phyloP scores from a whole-genome alignment of 2,329 filamentous ascomycete genomes.

The Dothiorella sarmentorum region DNA sequence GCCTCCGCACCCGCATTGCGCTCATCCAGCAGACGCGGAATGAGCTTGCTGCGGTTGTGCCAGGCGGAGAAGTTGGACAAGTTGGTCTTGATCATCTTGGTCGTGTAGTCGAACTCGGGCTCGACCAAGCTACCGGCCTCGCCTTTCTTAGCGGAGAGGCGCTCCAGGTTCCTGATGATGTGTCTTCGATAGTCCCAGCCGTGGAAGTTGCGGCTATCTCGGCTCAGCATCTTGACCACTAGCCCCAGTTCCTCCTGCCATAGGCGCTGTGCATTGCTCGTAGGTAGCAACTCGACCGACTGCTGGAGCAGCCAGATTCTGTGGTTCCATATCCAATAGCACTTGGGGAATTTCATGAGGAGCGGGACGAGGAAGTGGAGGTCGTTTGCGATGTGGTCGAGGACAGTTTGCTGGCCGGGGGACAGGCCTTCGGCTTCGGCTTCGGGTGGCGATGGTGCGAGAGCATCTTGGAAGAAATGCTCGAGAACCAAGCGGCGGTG shows the following conservation, averaged over 20 bases:
- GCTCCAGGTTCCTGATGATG: conserved; percentile 74
- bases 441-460: conserved; percentile 32
- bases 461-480: conserved; percentile 49
- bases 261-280: conserved; percentile 56
- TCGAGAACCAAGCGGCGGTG: conserved; percentile 70
- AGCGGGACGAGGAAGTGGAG: conserved; percentile 80
- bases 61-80: conserved; percentile 96
- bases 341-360: conserved; percentile 84
- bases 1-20: conserved; percentile 60
- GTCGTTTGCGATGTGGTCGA: conserved; percentile 65
- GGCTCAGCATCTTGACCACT: conserved; percentile 80
- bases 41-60: conserved; percentile 85
- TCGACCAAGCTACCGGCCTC: conserved; percentile 62
- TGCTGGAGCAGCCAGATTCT: conserved; percentile 78
- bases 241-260: conserved; percentile 84
- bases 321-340: conserved; percentile 99
- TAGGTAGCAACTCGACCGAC: conserved; percentile 61
- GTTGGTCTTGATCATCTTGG: conserved; percentile 77
- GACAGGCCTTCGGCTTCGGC: conserved; percentile 31
- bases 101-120: conserved; percentile 84
- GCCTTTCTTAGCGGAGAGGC: conserved; percentile 30
- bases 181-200: conserved; percentile 89
- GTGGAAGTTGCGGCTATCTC: conserved; percentile 90
- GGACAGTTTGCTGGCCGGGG: conserved; percentile 24
- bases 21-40: conserved; percentile 71